Conservation (phyloP, 345 rosid genomes). For the Salix arbutifolia region DNA sequence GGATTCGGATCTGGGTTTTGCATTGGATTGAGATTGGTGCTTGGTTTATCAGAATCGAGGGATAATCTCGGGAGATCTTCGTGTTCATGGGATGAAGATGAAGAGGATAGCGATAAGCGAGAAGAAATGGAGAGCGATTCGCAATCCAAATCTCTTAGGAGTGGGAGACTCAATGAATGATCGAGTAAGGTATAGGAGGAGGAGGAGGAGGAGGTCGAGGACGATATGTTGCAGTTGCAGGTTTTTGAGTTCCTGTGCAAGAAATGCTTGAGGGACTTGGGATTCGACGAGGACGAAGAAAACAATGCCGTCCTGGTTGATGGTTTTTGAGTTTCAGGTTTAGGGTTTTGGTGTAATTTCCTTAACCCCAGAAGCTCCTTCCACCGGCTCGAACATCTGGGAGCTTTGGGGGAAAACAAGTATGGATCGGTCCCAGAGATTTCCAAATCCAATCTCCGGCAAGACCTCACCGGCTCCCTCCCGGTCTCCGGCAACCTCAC, state of each 20-base stretch:
- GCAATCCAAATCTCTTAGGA: conserved; percentile 59
- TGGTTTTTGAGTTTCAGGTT: conserved; percentile 23
- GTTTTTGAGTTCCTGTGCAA: conserved; percentile 65
- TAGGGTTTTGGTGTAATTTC: conserved; percentile 44
- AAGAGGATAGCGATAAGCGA: conserved; percentile 76
- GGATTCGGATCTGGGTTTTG: conserved; percentile 48
- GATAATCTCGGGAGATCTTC: conserved; percentile 80
- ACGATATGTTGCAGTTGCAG: conserved; percentile 18
- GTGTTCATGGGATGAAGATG: conserved; percentile 85
- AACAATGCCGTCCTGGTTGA: conserved; percentile 12
- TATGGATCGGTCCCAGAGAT: conserved; percentile 40
- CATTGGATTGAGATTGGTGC: conserved; percentile 4
- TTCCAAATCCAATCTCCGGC: conserved; percentile 38
- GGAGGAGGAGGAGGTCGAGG: conserved; percentile 11
- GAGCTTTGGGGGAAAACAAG: conserved; percentile 73
- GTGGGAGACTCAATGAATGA: conserved; percentile 52
- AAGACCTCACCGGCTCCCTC: conserved; percentile 20
- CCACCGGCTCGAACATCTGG: conserved; percentile 92
- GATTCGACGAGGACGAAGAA: conserved; percentile 23
- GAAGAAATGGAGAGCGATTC: conserved; percentile 75
- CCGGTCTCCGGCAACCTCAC: conserved; percentile 28
- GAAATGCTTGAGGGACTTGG: conserved; percentile 60
- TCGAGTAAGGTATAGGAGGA: conserved; percentile 27
- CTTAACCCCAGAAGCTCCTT: conserved; percentile 77
- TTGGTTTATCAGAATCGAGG: conserved; percentile 72